phyloP scores from a whole-genome alignment of 345 rosid genomes.

The Camelina laxa region DNA sequence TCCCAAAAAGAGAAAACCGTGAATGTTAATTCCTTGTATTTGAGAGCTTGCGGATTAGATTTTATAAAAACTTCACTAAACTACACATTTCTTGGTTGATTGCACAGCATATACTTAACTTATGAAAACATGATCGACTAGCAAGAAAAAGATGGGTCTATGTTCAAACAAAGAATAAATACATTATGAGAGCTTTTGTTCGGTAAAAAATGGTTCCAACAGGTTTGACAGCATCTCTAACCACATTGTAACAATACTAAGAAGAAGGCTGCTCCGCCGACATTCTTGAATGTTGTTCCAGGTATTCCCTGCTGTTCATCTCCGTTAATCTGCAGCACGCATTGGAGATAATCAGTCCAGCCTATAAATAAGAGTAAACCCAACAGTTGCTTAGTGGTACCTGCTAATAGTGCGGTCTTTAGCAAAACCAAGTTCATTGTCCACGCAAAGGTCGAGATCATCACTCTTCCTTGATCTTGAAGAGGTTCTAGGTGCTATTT shows the following conservation, averaged over 20 bases:
- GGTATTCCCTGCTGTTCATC: conserved; percentile 96
- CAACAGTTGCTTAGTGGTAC: conserved; percentile 43
- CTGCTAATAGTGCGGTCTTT: conserved; percentile 98
- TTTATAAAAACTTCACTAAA: not conserved
- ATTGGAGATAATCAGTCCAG: conserved; percentile 4
- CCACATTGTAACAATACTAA: conserved; percentile 17
- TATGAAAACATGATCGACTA: conserved; percentile 13
- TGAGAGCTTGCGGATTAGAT: not conserved
- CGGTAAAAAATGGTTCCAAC: conserved; percentile 20
- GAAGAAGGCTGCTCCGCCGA: conserved; percentile 31
- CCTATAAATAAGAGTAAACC: conserved; percentile 8
- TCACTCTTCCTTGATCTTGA: conserved; percentile 83
- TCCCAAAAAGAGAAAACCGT: not conserved
- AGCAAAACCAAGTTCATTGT: conserved; percentile 92
- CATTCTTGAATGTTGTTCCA: conserved; percentile 63
- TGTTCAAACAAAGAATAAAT: conserved; percentile 8
- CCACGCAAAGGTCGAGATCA: conserved; percentile 81
- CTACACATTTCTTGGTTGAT: not conserved
- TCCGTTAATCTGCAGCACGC: conserved; percentile 70
- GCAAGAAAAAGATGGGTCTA: conserved; percentile 16
- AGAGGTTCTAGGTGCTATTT: conserved; percentile 82
- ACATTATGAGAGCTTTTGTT: conserved; percentile 14
- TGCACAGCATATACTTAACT: not conserved
- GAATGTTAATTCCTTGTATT: not conserved
- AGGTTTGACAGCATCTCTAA: conserved; percentile 25